phyloP scores from a whole-genome alignment of 2,329 filamentous ascomycete genomes.

The Uncinocarpus reesii region DNA sequence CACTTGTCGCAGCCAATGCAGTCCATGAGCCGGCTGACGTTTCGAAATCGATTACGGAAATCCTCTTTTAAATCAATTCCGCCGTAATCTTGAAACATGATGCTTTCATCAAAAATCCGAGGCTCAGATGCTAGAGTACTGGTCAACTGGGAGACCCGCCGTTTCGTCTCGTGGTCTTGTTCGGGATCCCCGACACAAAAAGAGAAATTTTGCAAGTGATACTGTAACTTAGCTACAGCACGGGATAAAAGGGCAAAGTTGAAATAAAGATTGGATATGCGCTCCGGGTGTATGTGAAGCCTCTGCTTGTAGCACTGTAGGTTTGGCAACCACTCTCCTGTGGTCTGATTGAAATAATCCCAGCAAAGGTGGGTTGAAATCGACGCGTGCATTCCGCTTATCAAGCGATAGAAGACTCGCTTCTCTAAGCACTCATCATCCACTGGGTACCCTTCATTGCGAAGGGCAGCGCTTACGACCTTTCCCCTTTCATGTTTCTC shows the following conservation, averaged over 20 bases:
- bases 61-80: conserved; percentile 79
- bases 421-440: conserved; percentile 96
- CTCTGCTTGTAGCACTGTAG: conserved; percentile 76
- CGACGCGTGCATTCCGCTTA: conserved; percentile 96
- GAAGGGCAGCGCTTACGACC: conserved; percentile 34
- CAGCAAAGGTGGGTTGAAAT: conserved; percentile 95
- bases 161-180: conserved; percentile 69
- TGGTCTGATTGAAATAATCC: conserved; percentile 91
- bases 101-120: conserved; percentile 82
- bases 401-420: conserved; percentile 91
- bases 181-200: conserved; percentile 80
- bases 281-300: conserved; percentile 75
- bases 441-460: conserved; percentile 53
- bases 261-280: conserved; percentile 96
- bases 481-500: conserved; percentile 40
- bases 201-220: conserved; percentile 70
- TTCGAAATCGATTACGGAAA: conserved; percentile 93
- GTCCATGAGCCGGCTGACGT: conserved; percentile 94
- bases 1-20: conserved; percentile 99
- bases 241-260: conserved; percentile 95
- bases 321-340: conserved; percentile 86
- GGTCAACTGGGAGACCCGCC: conserved; percentile 69
- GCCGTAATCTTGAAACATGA: conserved; percentile 72
- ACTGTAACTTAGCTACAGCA: conserved; percentile 79
- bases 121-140: conserved; percentile 55